These are phyloP conservation scores for Climacium dendroides DNA, from an alignment of 225 moss, liverwort and hornwort genomes.

Conservation along the genomic window DNA sequence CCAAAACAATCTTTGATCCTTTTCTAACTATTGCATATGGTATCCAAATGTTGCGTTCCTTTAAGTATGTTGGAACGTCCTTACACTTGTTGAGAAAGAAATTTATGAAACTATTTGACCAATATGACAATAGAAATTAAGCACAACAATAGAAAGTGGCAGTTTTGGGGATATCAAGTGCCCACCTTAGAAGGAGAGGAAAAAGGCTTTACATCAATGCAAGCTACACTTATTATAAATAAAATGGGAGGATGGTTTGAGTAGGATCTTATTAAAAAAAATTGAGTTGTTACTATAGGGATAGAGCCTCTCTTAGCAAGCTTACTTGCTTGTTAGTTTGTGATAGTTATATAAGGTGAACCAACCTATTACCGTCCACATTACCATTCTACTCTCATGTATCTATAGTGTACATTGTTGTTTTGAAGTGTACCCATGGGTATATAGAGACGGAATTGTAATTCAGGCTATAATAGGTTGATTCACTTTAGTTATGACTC, in stretches of 20 bases:
- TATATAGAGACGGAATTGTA: no score
- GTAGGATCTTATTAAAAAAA: not conserved
- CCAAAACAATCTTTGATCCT: no score
- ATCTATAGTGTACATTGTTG: no score
- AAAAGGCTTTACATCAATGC: not conserved
- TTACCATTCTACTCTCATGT: no score
- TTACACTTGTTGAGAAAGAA: not conserved
- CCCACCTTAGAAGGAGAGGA: fast-evolving
- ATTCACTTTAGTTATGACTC: no score
- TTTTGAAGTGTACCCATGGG: no score
- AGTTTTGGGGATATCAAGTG: not conserved
- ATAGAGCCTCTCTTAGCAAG: not conserved
- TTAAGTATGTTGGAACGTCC: fast-evolving
- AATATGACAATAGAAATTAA: not conserved
- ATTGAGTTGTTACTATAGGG: fast-evolving
- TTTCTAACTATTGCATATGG: not conserved
- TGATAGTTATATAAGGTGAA: not conserved
- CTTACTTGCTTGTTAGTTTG: fast-evolving
- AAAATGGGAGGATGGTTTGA: not conserved
- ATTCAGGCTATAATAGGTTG: no score
- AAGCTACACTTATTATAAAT: not conserved
- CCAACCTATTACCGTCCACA: no score
- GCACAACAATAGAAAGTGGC: fast-evolving
- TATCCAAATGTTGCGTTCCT: not conserved
- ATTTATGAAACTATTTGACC: not conserved